Evolutionary conservation across 2,329 filamentous ascomycete genomes (phyloP).

Genomic region (Ophiocordyceps robertsii): DNA sequence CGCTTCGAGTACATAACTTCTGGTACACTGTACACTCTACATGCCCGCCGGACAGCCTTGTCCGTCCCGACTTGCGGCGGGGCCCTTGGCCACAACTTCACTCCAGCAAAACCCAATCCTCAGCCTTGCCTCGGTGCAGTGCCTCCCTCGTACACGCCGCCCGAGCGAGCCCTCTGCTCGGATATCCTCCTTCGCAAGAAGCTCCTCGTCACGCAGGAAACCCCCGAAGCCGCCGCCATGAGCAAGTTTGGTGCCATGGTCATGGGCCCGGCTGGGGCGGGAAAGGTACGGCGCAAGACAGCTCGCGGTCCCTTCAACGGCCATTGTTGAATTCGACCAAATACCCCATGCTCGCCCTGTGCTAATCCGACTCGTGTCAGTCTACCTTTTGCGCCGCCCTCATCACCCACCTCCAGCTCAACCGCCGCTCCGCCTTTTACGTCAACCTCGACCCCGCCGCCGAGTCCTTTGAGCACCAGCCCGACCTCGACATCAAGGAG

Average conservation of each 20-base stretch:
- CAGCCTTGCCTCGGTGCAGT: background rate
- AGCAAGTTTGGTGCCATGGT: conserved; percentile 91
- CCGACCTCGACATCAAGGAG: conserved; percentile 90
- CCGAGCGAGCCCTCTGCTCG: background rate
- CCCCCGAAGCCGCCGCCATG: conserved; percentile 36
- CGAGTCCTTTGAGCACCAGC: conserved; percentile 80
- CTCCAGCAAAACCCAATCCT: background rate
- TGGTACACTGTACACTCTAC: background rate
- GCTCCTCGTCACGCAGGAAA: background rate
- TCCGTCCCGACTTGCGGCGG: background rate
- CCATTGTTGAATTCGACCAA: too few relatives aligned
- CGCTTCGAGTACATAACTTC: background rate
- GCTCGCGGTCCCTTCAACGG: background rate
- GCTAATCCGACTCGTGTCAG: conserved; percentile 21
- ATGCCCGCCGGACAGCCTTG: background rate
- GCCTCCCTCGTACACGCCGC: background rate
- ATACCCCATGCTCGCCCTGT: too few relatives aligned
- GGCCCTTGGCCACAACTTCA: background rate
- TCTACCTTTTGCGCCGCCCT: conserved; percentile 91
- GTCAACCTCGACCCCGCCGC: conserved; percentile 97
- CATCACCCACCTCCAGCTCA: conserved; percentile 83
- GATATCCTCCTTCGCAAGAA: background rate
- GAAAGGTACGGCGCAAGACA: conserved; percentile 50
- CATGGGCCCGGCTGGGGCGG: conserved; percentile 91
- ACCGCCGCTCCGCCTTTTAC: conserved; percentile 90